Percentiles rank a stretch among this genome's conserved stretches.
Evolutionary conservation across 495 filamentous ascomycete species (phyloP).

Genomic region (Elasticomyces elasticus): DNA sequence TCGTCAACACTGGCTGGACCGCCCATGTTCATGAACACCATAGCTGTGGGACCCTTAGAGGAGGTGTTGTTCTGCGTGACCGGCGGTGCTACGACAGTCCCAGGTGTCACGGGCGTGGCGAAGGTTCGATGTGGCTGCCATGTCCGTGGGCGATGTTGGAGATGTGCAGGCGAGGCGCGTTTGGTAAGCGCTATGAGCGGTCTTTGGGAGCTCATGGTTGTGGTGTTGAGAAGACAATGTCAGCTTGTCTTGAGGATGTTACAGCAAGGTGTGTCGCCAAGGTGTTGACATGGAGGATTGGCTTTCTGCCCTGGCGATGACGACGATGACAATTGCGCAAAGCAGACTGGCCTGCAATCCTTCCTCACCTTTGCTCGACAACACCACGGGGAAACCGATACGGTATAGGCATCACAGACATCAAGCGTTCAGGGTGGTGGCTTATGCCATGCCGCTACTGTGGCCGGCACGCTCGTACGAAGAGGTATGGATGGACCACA

Average conservation of each 20-base stretch:
- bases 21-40: conserved; percentile 99
- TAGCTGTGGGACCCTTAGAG: conserved; percentile 69
- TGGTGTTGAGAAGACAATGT: no score
- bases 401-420: no score
- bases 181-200: conserved; percentile 20
- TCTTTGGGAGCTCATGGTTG: conserved; percentile 15
- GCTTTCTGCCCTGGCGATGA: background rate
- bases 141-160: conserved; percentile 25
- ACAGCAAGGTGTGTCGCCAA: no score
- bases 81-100: conserved; percentile 56
- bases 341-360: no score
- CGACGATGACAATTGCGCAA: no score
- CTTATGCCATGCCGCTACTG: no score
- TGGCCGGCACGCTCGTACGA: no score
- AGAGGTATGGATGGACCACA: no score
- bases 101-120: conserved; percentile 25
- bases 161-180: conserved; percentile 18
- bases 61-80: conserved; percentile 59
- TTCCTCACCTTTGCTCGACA: no score
- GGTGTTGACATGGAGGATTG: background rate
- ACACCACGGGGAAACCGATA: no score
- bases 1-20: conserved; percentile 82
- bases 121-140: conserved; percentile 36
- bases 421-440: no score
- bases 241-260: no score